phyloP scores from a whole-genome alignment of 169 alveolate genomes.

The Plasmodium blacklocki region DNA sequence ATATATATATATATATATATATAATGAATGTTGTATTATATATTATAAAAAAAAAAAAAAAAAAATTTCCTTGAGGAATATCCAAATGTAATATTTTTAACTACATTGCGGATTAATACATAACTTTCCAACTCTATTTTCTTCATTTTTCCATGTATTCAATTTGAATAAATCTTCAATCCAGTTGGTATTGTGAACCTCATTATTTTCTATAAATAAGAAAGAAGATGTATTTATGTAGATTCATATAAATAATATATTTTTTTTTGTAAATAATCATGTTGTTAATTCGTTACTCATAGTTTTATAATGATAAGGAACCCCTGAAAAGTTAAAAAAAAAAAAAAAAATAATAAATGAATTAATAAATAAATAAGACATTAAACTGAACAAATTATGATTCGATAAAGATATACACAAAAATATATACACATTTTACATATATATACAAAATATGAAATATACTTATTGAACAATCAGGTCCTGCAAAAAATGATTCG shows the following conservation, averaged over 20 bases:
- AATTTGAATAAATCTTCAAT: conserved; percentile 55
- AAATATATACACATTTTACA: too few species aligned
- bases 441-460: background rate
- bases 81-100: background rate
- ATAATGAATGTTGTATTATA: too few species aligned
- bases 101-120: conserved; percentile 59
- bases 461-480: conserved; percentile 73
- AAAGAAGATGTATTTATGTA: background rate
- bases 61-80: background rate
- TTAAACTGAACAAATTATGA: background rate
- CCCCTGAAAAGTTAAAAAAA: conserved; percentile 19
- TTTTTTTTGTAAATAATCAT: background rate
- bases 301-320: conserved; percentile 57
- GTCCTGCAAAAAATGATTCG: conserved; percentile 66
- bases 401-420: background rate
- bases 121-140: conserved; percentile 50
- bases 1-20: too few species aligned
- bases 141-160: conserved; percentile 70
- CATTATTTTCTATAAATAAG: conserved; percentile 48
- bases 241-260: background rate
- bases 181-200: conserved; percentile 61
- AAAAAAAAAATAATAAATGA: background rate
- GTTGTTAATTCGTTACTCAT: conserved; percentile 15
- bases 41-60: background rate
- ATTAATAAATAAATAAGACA: background rate